Conservation (phyloP, 306 rosid species). For the Prunus mume region DNA sequence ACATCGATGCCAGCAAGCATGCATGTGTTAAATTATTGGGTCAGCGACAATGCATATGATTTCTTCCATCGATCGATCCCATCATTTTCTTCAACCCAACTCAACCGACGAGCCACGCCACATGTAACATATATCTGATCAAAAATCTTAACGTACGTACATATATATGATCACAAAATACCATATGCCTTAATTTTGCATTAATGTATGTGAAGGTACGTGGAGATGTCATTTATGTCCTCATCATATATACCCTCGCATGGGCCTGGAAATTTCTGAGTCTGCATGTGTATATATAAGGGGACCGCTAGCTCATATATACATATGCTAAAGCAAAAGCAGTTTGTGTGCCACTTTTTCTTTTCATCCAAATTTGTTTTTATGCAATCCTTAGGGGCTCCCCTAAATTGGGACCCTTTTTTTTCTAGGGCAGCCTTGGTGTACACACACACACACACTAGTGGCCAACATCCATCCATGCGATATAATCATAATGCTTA, state of each 20-base stretch:
- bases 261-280: constrained; percentile 28
- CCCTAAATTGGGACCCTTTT: background rate
- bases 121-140: background rate
- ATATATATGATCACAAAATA: too few species aligned
- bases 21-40: background rate
- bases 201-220: too few species aligned
- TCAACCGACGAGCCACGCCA: constrained; percentile 1
- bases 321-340: background rate
- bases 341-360: background rate
- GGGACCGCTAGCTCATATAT: constrained; percentile 29
- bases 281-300: background rate
- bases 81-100: constrained; percentile 13
- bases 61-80: background rate
- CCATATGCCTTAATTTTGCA: too few species aligned
- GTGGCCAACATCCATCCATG: too few species aligned
- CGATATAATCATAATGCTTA: too few species aligned
- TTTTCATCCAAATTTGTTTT: background rate
- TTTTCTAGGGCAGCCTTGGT: too few species aligned
- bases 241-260: constrained; percentile 40
- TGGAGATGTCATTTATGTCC: constrained; percentile 4
- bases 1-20: background rate
- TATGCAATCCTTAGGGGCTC: background rate
- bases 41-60: constrained; percentile 39
- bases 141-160: background rate
- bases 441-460: too few species aligned